A percentile compares a stretch with the other conserved stretches of the same genome.
Evolutionary conservation across 2,329 filamentous ascomycete species (phyloP).

Genomic region (Magnaporthiopsis poae): DNA sequence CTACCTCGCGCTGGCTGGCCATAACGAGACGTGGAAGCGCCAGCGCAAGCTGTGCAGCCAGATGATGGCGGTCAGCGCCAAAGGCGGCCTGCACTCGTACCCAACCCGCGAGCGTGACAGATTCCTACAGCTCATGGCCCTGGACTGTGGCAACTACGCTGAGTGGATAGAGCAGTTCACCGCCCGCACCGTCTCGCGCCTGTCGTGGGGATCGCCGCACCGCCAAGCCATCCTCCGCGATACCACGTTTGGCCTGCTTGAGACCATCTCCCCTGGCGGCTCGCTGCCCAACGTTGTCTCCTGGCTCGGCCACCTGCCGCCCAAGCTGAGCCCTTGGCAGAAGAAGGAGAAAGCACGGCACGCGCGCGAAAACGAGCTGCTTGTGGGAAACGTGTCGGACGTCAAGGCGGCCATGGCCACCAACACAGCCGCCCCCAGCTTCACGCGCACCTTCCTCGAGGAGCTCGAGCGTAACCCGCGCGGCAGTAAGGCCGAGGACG

Average conservation of each 20-base stretch:
- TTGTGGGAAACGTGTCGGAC: conserved; percentile 26
- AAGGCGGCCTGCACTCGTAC: conserved; percentile 30
- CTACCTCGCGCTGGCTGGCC: conserved; percentile 35
- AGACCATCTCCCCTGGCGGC: conserved; percentile 35
- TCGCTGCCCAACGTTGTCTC: conserved; percentile 32
- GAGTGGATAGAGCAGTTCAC: conserved; percentile 40
- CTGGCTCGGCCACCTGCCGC: conserved; percentile 30
- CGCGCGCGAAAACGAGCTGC: conserved; percentile 28
- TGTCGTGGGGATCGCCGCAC: conserved; percentile 35
- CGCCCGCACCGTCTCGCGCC: conserved; percentile 32
- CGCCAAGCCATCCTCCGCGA: conserved; percentile 30
- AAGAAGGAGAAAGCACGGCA: conserved; percentile 31
- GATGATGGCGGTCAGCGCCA: conserved; percentile 30
- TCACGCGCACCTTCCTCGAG: conserved; percentile 31
- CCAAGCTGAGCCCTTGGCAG: conserved; percentile 34
- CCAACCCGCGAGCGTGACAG: conserved; percentile 35
- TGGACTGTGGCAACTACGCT: conserved; percentile 31
- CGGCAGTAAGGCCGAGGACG: conserved; percentile 21
- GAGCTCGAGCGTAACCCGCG: conserved; percentile 15
- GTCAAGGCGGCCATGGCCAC: conserved; percentile 25
- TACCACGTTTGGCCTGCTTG: conserved; percentile 35
- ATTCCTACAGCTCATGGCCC: conserved; percentile 32
- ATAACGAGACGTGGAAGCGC: conserved; percentile 38
- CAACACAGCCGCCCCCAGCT: conserved; percentile 28
- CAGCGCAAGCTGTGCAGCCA: conserved; percentile 35